A percentile compares a stretch with the other conserved stretches of the same genome.
Evolutionary conservation across 345 rosid species (phyloP).

Genomic region (Dipteronia dyeriana): DNA sequence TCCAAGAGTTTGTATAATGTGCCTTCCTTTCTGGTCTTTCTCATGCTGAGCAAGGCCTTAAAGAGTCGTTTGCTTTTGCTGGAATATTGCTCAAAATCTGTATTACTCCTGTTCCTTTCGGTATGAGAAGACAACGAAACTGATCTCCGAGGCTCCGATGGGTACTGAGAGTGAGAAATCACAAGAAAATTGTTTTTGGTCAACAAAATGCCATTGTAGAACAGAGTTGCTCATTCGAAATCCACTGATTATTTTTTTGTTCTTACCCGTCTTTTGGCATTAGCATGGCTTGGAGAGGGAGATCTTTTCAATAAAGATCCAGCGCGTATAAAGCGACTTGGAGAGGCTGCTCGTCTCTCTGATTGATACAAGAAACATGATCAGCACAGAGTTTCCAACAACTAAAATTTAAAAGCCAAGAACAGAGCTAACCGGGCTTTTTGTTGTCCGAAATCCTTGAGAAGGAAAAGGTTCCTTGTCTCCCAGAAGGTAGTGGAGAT

Average conservation of each 20-base stretch:
- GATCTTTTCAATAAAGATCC: constrained; percentile 56
- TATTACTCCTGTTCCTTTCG: constrained; percentile 34
- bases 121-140: constrained; percentile 36
- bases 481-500: constrained; percentile 37
- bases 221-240: neutral
- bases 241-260: too few relatives aligned
- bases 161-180: constrained; percentile 38
- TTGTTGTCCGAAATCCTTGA: constrained; percentile 31
- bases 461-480: constrained; percentile 40
- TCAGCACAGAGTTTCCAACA: neutral
- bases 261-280: constrained; percentile 40
- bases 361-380: constrained; percentile 3
- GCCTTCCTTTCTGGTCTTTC: constrained; percentile 48
- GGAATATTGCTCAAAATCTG: constrained; percentile 40
- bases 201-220: neutral
- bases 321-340: constrained; percentile 41
- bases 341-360: constrained; percentile 60
- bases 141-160: constrained; percentile 51
- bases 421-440: constrained; percentile 35
- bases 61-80: constrained; percentile 58
- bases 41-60: constrained; percentile 71
- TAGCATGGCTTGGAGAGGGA: constrained; percentile 43
- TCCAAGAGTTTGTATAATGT: constrained; percentile 36
- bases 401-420: neutral
- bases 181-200: neutral